These are phyloP conservation scores for Stemphylium beticola DNA, from an alignment of 2,329 filamentous ascomycete genomes.

Conservation along the genomic window DNA sequence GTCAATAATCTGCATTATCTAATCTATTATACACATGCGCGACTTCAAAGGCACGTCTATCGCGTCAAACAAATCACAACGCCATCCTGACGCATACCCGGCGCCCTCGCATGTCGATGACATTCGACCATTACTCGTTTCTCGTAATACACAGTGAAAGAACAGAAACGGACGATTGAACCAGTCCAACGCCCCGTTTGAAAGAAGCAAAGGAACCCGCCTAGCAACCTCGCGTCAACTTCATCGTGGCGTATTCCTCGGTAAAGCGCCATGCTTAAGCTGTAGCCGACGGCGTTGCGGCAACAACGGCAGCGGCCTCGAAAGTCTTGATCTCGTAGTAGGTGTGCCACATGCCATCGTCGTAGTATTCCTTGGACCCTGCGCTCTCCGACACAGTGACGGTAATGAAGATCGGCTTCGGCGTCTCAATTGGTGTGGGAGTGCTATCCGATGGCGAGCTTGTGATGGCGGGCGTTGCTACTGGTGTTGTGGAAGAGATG, in stretches of 20 bases:
- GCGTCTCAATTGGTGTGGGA: constrained; percentile 22
- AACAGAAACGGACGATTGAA: constrained; percentile 8
- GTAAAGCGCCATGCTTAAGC: neutral
- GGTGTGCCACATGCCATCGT: constrained; percentile 56
- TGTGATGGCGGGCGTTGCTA: constrained; percentile 15
- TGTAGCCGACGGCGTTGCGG: neutral
- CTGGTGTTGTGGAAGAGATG: constrained; percentile 32
- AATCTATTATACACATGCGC: constrained; percentile 1
- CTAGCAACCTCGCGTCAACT: no score
- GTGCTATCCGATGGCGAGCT: constrained; percentile 12
- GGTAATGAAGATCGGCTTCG: constrained; percentile 37
- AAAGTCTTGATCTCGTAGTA: constrained; percentile 48
- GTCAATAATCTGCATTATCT: neutral
- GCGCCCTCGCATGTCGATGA: constrained; percentile 1
- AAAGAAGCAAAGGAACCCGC: neutral
- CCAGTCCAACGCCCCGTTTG: constrained; percentile 5
- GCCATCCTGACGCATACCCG: constrained; percentile 20
- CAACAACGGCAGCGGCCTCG: constrained; percentile 18
- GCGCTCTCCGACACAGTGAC: constrained; percentile 35
- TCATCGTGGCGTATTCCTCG: no score
- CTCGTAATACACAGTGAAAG: constrained; percentile 8
- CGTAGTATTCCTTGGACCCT: constrained; percentile 50
- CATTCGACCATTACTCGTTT: constrained; percentile 15
- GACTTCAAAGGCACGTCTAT: constrained; percentile 2
- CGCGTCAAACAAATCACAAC: constrained; percentile 12